Evolutionary conservation across 106 monocot genomes (phyloP).

Genomic region (Dactylorhiza incarnata): DNA sequence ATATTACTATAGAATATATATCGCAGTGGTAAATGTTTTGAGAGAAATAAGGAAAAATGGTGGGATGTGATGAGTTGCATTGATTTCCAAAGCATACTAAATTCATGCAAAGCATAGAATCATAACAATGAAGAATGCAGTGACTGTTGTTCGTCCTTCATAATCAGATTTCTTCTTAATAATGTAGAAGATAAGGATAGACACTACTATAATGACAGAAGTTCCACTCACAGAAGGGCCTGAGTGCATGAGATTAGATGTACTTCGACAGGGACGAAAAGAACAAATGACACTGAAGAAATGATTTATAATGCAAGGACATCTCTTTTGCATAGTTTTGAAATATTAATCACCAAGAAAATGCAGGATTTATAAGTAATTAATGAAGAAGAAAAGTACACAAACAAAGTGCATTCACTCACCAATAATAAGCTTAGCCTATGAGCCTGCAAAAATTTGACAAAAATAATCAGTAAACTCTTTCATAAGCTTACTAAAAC

Average conservation of each 20-base stretch:
- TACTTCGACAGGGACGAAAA: neutral
- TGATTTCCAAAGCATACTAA: no score
- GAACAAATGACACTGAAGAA: neutral
- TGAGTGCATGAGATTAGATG: neutral
- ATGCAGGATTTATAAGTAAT: neutral
- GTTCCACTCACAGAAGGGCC: neutral
- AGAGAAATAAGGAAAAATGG: no score
- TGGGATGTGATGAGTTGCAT: no score
- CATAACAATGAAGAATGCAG: no score
- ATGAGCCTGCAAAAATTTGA: neutral
- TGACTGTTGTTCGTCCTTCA: no score
- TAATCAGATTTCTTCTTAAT: neutral
- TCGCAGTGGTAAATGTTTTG: no score
- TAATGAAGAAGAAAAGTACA: neutral
- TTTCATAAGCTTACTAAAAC: neutral
- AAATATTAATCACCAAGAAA: neutral
- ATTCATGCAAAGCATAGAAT: no score
- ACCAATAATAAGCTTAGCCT: neutral
- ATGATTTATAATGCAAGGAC: neutral
- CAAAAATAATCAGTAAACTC: neutral
- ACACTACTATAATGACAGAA: neutral
- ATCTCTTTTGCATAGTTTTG: neutral
- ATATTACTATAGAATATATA: no score
- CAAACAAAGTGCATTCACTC: neutral
- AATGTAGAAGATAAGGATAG: neutral